These are phyloP conservation scores for Cadophora gregata DNA, from an alignment of 2,329 filamentous ascomycete genomes.

Conservation along the genomic window DNA sequence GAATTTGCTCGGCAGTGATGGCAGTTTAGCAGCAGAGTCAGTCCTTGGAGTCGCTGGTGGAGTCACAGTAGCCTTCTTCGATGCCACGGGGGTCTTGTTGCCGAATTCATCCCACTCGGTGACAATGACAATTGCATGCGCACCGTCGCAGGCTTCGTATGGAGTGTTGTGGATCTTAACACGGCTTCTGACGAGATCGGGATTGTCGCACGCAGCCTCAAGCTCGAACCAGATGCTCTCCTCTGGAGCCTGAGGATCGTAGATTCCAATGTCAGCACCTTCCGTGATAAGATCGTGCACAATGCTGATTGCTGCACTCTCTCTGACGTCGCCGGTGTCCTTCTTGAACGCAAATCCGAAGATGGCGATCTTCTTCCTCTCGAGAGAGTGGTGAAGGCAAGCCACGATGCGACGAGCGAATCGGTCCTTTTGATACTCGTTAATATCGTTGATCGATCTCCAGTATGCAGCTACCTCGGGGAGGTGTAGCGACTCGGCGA, in stretches of 20 bases:
- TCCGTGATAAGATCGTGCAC: slow-evolving; percentile 17
- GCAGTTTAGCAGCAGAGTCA: slow-evolving; percentile 31
- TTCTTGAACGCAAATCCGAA: slow-evolving; percentile 82
- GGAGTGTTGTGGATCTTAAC: slow-evolving; percentile 12
- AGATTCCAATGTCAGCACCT: slow-evolving; percentile 16
- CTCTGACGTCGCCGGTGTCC: slow-evolving; percentile 75
- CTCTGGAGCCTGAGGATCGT: slow-evolving; percentile 18
- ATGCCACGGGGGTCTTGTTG: slow-evolving; percentile 9
- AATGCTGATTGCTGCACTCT: slow-evolving; percentile 44
- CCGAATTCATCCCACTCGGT: slow-evolving; percentile 19
- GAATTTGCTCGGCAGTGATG: slow-evolving; percentile 32
- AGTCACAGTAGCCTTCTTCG: slow-evolving; percentile 4
- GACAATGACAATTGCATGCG: slow-evolving; percentile 16
- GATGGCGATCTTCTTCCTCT: slow-evolving; percentile 72
- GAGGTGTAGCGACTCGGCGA: slow-evolving; percentile 71
- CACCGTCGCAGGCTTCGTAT: slow-evolving; percentile 8
- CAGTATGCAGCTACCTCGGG: slow-evolving; percentile 77
- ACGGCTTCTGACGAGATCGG: slow-evolving; percentile 1
- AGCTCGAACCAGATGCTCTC: slow-evolving; percentile 19
- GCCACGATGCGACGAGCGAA: slow-evolving; percentile 70
- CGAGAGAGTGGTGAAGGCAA: slow-evolving; percentile 70
- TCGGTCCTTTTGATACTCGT: slow-evolving; percentile 73
- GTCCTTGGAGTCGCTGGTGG: slow-evolving; percentile 31
- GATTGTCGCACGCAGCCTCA: slow-evolving; percentile 8
- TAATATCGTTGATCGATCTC: slow-evolving; percentile 75